Percentiles rank a stretch among this genome's conserved stretches.
Conservation (phyloP, 169 alveolate species). For the Haemoproteus tartakovskyi region DNA sequence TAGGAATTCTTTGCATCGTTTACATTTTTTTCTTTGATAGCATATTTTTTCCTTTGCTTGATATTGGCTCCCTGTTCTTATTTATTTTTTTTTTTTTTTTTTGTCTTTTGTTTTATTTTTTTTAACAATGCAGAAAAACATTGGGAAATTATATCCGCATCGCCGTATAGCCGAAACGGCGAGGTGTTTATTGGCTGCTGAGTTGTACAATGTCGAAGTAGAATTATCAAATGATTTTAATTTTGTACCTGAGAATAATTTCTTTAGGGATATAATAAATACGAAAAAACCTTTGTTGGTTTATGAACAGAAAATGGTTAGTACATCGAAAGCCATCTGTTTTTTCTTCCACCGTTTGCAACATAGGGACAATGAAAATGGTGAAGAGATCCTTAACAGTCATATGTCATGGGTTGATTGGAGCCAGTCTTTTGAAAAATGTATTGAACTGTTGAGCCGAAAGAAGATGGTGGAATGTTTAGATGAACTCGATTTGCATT, state of each 20-base stretch:
- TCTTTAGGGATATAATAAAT: conserved; percentile 11
- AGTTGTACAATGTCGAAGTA: conserved; percentile 24
- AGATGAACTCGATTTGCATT: conserved; percentile 36
- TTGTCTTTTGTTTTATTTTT: too few relatives aligned
- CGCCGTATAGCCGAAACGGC: conserved; percentile 13
- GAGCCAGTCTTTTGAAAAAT: conserved; percentile 43
- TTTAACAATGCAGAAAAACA: too few relatives aligned
- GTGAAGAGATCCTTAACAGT: conserved; percentile 13
- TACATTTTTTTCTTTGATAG: too few relatives aligned
- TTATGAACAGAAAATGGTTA: conserved; percentile 23
- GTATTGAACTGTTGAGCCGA: conserved; percentile 14
- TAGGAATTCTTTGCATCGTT: too few relatives aligned
- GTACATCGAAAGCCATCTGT: conserved; percentile 61
- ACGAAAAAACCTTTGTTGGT: conserved; percentile 34
- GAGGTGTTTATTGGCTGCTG: conserved; percentile 63
- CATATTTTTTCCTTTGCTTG: too few relatives aligned
- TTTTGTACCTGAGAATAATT: conserved; percentile 17
- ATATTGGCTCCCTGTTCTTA: too few relatives aligned
- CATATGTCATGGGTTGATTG: conserved; percentile 63
- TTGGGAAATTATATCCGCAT: conserved; percentile 50
- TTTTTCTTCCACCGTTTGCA: conserved; percentile 52
- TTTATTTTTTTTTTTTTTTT: too few relatives aligned
- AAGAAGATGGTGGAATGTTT: conserved; percentile 46
- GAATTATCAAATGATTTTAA: conserved; percentile 49
- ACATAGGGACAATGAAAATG: conserved; percentile 4